Conservation (phyloP, 2,329 filamentous ascomycete genomes). For the Aureobasidium zeae region DNA sequence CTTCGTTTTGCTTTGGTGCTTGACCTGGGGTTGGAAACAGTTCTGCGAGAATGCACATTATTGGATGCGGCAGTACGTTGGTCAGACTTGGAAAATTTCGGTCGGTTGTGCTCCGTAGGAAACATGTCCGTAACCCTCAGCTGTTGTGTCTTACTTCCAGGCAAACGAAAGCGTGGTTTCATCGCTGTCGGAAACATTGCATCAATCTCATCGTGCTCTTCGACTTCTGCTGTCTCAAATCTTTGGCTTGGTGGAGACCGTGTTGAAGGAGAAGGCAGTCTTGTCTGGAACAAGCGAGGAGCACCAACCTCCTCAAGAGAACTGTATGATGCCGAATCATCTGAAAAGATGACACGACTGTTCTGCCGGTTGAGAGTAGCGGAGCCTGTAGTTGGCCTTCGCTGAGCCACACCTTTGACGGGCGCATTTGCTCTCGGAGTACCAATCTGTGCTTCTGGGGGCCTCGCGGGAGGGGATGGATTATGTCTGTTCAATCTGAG, state of each 20-base stretch:
- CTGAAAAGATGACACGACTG: constrained; percentile 24
- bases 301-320: constrained; percentile 17
- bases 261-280: background rate
- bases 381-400: background rate
- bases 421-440: background rate
- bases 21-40: background rate
- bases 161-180: constrained; percentile 18
- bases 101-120: background rate
- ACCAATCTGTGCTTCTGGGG: background rate
- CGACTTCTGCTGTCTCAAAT: constrained; percentile 28
- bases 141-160: constrained; percentile 27
- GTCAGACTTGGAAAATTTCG: background rate
- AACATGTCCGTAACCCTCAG: constrained; percentile 31
- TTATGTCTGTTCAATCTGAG: constrained; percentile 37
- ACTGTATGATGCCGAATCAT: constrained; percentile 26
- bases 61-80: too few species aligned
- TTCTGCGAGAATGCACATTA: background rate
- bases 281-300: constrained; percentile 11
- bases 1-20: constrained; percentile 9
- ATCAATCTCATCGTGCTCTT: constrained; percentile 40
- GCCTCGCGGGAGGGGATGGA: background rate
- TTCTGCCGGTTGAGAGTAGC: background rate
- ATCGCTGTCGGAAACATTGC: constrained; percentile 28
- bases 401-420: constrained; percentile 25
- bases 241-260: background rate